Base-by-base conservation (phyloP, 768 basidiomycete genomes). In the Kwoniella bestiolae region DNA sequence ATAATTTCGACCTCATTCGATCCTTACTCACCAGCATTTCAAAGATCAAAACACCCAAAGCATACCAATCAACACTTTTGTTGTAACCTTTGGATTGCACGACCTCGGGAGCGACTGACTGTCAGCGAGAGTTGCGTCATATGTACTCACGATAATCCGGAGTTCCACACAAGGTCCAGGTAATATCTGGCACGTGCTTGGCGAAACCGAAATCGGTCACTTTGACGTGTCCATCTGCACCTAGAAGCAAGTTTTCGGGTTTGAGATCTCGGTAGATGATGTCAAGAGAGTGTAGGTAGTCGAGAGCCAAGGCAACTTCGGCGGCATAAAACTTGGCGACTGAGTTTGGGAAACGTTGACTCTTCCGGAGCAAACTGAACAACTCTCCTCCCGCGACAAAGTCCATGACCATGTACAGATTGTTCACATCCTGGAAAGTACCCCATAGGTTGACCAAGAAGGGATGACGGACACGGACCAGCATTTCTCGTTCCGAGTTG, bases 361-460 rank as follows among this genome's bases (percentile, higher is more conserved):
- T 93, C 82, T 93, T 86, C 70, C 94, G 86, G 67, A 97, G 82
- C 59, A 97, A 87, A 92, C 92, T 80, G 91, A 97, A 83, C 56
- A 82, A 56, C 64, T 82, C 81, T 55, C 81, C 81, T 46, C 81
- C 81, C 0, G 81, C 81, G 35, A 82, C 81, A 67, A 82, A 82
- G 65, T 82, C 81, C 81, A 82, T 82, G 23, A 81, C 80, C 81
- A 82, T 82, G 68, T 82, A 82, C 31, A 82, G 67, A 59, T 82
- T 82, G 64, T 77, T 77, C 14, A 81, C 72, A 55, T 82, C 81
- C 47, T 74, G 73, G 59, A 82, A 82, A 25, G 81, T 82, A 89
- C 94, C 94, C 94, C 94, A 97, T 4, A 97, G 87, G 79, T 94
- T 97, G 83, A 97, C 88, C 72, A 97, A 91, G 82, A 97, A 81